These are phyloP conservation scores for Acanthochlamys bracteata DNA, from an alignment of 106 monocot species.

Conservation along the genomic window DNA sequence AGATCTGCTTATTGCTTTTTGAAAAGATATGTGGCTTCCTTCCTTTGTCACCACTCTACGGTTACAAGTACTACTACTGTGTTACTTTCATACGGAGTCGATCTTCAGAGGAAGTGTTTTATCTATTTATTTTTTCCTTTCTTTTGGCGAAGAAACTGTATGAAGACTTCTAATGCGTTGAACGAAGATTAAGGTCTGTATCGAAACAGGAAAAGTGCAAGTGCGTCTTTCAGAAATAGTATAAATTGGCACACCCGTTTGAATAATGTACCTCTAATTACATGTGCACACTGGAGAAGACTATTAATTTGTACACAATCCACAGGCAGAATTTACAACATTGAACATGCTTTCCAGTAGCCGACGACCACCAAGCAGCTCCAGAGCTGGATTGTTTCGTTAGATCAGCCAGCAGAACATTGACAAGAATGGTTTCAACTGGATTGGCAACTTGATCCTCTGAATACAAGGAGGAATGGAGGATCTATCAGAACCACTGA, in stretches of 20 bases:
- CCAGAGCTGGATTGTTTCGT: neutral
- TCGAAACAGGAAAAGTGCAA: neutral
- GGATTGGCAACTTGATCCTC: no score
- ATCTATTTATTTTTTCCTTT: no score
- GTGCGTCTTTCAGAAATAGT: neutral
- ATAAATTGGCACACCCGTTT: neutral
- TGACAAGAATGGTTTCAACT: no score
- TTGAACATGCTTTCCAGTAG: neutral
- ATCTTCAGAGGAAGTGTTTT: no score
- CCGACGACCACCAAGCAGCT: neutral
- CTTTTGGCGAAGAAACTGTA: no score
- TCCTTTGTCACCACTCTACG: constrained; percentile 58
- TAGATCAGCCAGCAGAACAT: no score
- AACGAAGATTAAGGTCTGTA: neutral
- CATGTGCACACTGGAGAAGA: neutral
- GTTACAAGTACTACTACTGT: no score
- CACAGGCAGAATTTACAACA: neutral
- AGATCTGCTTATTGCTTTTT: neutral
- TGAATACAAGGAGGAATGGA: no score
- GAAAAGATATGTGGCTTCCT: constrained; percentile 35
- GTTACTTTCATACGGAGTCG: no score
- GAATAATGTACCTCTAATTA: neutral
- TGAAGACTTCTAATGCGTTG: no score
- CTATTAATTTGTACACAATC: neutral
- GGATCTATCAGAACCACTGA: no score